A percentile compares a stretch with the other conserved stretches of the same genome.
phyloP scores from a whole-genome alignment of 208 protist species.

The Crithidia fasciculata region DNA sequence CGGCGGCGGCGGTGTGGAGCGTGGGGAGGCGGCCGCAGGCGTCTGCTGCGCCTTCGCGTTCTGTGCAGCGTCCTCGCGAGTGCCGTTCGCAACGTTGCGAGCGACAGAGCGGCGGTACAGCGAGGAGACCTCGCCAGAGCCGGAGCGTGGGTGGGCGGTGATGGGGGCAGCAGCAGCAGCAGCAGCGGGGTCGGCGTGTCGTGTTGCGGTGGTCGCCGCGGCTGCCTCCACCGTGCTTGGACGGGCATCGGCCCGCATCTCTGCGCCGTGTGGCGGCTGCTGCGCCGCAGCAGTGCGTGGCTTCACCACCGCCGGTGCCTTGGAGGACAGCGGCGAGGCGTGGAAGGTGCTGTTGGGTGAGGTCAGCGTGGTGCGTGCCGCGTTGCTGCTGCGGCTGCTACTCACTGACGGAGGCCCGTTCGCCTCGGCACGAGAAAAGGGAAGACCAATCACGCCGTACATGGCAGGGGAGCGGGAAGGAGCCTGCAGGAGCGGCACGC shows the following conservation, averaged over 20 bases:
- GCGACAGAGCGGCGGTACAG: conserved; percentile 12
- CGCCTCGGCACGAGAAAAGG: conserved; percentile 18
- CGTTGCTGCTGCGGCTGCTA: not conserved
- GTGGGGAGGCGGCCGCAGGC: not conserved
- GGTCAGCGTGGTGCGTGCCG: not conserved
- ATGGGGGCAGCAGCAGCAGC: not conserved
- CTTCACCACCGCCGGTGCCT: conserved; percentile 6
- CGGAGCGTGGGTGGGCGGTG: conserved; percentile 11
- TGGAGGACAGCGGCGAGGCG: not conserved
- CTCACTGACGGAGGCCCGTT: not conserved
- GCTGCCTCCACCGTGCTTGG: not conserved
- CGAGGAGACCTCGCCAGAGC: conserved; percentile 11
- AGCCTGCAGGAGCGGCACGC: not conserved
- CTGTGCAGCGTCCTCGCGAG: not conserved
- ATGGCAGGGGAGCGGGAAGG: conserved; percentile 22
- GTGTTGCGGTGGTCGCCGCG: not conserved
- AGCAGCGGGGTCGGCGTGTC: conserved; percentile 3
- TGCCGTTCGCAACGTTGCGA: not conserved
- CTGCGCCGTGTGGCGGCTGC: not conserved
- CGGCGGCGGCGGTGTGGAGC: not conserved
- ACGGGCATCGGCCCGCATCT: not conserved
- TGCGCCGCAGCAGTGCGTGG: not conserved
- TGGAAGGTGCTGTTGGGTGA: conserved; percentile 1
- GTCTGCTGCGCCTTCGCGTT: not conserved
- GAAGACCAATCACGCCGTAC: conserved; percentile 38